Evolutionary conservation across 371 early-diverging fungal species (phyloP).

Genomic region (Batrachochytrium dendrobatidis): DNA sequence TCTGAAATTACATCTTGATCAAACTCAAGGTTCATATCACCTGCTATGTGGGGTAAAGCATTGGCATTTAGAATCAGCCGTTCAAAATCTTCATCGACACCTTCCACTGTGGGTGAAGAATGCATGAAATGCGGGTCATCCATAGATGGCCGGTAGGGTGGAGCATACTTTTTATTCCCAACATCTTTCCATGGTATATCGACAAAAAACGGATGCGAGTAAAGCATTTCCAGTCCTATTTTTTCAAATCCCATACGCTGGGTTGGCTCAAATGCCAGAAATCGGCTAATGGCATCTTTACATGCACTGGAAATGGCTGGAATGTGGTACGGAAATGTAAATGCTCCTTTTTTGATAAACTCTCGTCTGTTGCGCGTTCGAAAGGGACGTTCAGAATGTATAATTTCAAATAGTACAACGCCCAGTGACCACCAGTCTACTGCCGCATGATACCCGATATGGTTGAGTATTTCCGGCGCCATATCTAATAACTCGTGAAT

Average conservation of each 20-base stretch:
- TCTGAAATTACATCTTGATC: too few species aligned
- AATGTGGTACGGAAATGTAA: conserved; percentile 34
- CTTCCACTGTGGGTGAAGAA: too few species aligned
- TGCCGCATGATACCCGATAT: conserved; percentile 55
- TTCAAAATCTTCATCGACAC: too few species aligned
- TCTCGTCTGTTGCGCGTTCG: conserved; percentile 59
- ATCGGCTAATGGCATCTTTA: background rate
- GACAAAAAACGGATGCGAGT: too few species aligned
- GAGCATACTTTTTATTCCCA: too few species aligned
- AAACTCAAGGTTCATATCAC: too few species aligned
- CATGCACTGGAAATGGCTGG: background rate
- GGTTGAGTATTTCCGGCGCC: conserved; percentile 69
- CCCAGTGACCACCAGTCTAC: conserved; percentile 89
- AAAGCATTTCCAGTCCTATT: too few species aligned
- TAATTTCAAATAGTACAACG: conserved; percentile 68
- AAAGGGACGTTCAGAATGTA: conserved; percentile 71
- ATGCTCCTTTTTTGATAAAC: conserved; percentile 19
- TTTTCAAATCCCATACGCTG: conserved; percentile 1
- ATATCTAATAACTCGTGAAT: conserved; percentile 62
- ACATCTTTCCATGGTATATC: too few species aligned
- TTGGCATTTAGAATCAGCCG: too few species aligned
- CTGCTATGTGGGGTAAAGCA: too few species aligned
- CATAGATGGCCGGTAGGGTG: too few species aligned
- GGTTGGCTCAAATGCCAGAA: background rate
- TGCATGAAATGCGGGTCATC: too few species aligned